Conservation (phyloP, 306 rosid genomes). For the Canavalia gladiata region DNA sequence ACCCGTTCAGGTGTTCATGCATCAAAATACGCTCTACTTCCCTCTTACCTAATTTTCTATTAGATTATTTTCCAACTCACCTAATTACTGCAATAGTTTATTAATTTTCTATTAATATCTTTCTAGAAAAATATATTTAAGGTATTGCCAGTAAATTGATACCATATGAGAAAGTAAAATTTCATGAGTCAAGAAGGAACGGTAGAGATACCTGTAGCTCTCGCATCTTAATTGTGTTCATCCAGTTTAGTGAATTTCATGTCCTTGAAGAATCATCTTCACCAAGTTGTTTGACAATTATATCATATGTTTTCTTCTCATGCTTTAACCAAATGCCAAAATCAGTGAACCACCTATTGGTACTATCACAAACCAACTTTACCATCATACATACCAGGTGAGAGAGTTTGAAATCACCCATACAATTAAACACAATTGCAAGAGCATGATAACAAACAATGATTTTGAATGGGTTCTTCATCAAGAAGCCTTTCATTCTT, state of each 20-base stretch:
- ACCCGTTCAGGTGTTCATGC: background rate
- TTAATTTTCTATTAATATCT: background rate
- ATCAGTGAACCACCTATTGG: constrained; percentile 31
- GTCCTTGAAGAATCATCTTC: constrained; percentile 91
- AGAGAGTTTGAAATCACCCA: constrained; percentile 97
- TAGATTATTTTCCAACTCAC: background rate
- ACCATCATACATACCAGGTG: constrained; percentile 72
- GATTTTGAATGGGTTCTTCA: constrained; percentile 94
- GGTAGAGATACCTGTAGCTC: constrained; percentile 75
- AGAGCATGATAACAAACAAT: constrained; percentile 99
- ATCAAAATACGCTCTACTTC: background rate
- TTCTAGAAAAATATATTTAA: constrained; percentile 26
- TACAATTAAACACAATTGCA: constrained; percentile 95
- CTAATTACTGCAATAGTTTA: background rate
- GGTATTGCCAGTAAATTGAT: background rate
- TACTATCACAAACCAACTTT: constrained; percentile 6
- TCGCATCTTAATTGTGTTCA: constrained; percentile 96
- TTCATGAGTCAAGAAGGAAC: background rate
- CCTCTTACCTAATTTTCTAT: background rate
- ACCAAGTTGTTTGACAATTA: constrained; percentile 96
- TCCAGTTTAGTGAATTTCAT: constrained; percentile 92
- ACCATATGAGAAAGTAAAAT: background rate
- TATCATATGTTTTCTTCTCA: constrained; percentile 94
- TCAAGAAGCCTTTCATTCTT: constrained; percentile 98
- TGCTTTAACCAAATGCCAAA: constrained; percentile 65